Base-by-base conservation (phyloP, 2,329 filamentous ascomycete species). In the Epichloe gansuensis region DNA sequence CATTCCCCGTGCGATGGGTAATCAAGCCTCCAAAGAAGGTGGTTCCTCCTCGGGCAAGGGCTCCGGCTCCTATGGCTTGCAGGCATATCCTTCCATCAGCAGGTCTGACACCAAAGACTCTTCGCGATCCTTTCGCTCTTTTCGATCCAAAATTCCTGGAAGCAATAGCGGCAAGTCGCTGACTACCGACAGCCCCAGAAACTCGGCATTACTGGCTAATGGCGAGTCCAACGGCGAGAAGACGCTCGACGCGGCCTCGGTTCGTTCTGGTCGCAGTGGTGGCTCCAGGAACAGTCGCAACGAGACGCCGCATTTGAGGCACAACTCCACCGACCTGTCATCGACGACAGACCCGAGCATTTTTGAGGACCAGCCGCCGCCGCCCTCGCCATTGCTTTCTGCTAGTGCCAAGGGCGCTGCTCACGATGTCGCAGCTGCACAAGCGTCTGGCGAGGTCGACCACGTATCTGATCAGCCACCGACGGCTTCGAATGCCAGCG, bases 21-120 rank as follows among this genome's bases (percentile, higher is more conserved):
- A 89, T 68, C 81, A 87, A 69, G 76, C 75, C 61, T 89, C 86
- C 60, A 80, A 78, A 61, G 76, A 79, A 61, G 72, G 73, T 59
- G 68, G 68, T 54, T 68, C 65, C 54, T 64, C 70, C 54, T 66
- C 73, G 39, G 35, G 31, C 61, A 85, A 80, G 68, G 70, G 71
- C 58, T 73, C 72, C 41, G 71, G 69, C 55, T 58, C 67, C 42
- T 74, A 78, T 55, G 63, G 59, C 25, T 73, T 96, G 54, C 85
- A 89, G 67, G 87, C 88, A 34, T 95, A 93, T 68, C 91, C 90
- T 31, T 95, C 91, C 31, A 91, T 97, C 66, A 87, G 84, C 71
- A 85, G 86, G 66, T 89, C 89, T 52, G 91, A 97, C 65, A 97
- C 91, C 31, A 91, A 90, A 66, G 90, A 95, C 58, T 96, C 89